These are phyloP conservation scores for Schizosaccharomyces lindneri DNA, from an alignment of 805 yeast genomes.

Conservation along the genomic window DNA sequence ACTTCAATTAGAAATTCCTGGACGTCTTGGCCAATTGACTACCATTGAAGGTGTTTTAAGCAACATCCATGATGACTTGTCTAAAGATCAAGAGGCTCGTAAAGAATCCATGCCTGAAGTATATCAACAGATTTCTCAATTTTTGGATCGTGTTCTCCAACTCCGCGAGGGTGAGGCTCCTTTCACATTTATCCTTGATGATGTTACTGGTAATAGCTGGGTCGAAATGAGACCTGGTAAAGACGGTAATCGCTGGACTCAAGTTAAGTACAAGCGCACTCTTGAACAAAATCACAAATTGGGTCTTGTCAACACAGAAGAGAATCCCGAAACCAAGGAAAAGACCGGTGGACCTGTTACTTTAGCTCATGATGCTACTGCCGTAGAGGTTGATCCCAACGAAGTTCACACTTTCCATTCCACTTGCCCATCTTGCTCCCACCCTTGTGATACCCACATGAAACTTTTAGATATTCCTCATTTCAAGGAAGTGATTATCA, in stretches of 20 bases:
- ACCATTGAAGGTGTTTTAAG: slow-evolving; percentile 70
- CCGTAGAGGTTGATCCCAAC: slow-evolving; percentile 17
- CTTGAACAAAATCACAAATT: slow-evolving; percentile 69
- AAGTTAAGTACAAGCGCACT: slow-evolving; percentile 54
- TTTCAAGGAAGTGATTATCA: slow-evolving; percentile 86
- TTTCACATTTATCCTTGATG: slow-evolving; percentile 55
- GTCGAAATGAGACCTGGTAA: slow-evolving; percentile 72
- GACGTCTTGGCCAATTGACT: slow-evolving; percentile 79
- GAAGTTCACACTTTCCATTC: slow-evolving; percentile 88
- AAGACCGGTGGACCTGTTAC: neutral
- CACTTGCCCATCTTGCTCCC: slow-evolving; percentile 72
- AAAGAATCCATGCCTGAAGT: slow-evolving; percentile 48
- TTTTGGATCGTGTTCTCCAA: slow-evolving; percentile 34
- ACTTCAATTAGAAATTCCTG: slow-evolving; percentile 81
- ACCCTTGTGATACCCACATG: slow-evolving; percentile 80
- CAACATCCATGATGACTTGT: slow-evolving; percentile 65
- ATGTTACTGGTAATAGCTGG: slow-evolving; percentile 96
- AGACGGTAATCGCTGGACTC: slow-evolving; percentile 73
- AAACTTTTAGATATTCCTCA: slow-evolving; percentile 91
- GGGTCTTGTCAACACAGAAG: slow-evolving; percentile 48
- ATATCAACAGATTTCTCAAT: slow-evolving; percentile 44
- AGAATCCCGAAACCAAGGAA: slow-evolving; percentile 11
- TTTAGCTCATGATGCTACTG: slow-evolving; percentile 1
- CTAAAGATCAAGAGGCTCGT: slow-evolving; percentile 60
- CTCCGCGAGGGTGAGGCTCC: slow-evolving; percentile 55